These are phyloP conservation scores for Lasiodiplodia gonubiensis DNA, from an alignment of 2,329 filamentous ascomycete species.

Conservation along the genomic window DNA sequence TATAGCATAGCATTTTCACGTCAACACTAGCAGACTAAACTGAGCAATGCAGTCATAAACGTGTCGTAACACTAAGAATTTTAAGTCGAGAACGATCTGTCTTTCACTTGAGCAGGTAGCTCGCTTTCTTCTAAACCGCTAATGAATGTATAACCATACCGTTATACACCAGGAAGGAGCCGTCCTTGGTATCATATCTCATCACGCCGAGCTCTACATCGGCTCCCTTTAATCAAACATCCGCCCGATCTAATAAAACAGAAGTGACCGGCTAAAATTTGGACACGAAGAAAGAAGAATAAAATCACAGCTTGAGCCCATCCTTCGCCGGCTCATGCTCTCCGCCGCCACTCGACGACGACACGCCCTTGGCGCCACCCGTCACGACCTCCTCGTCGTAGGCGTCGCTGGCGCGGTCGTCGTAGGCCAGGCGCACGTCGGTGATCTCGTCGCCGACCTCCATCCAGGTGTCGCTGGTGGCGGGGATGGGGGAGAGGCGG, in stretches of 20 bases:
- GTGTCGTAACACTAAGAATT: no score
- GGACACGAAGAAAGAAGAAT: not conserved
- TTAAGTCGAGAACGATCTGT: not conserved
- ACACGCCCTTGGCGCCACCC: constrained; percentile 10
- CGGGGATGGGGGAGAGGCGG: constrained; percentile 72
- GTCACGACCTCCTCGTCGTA: constrained; percentile 27
- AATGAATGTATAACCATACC: not conserved
- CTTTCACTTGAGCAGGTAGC: not conserved
- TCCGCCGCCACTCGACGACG: no score
- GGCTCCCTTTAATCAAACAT: not conserved
- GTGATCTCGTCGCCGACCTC: constrained; percentile 70
- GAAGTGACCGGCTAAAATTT: not conserved
- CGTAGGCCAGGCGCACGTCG: constrained; percentile 41
- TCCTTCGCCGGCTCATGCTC: not conserved
- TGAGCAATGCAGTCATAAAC: no score
- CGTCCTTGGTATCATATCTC: constrained; percentile 9
- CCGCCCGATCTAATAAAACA: not conserved
- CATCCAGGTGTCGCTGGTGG: constrained; percentile 76
- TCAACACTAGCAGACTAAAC: no score
- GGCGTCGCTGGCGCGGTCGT: constrained; percentile 27
- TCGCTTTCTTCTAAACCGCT: not conserved
- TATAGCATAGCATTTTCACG: no score
- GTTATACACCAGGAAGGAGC: not conserved
- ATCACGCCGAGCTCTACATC: not conserved
- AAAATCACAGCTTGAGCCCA: not conserved